Evolutionary conservation across 202 grass and related monocot genomes (phyloP), one percentile per base, ranked within the genome.

Genomic region (Hordeum pubiflorum): DNA sequence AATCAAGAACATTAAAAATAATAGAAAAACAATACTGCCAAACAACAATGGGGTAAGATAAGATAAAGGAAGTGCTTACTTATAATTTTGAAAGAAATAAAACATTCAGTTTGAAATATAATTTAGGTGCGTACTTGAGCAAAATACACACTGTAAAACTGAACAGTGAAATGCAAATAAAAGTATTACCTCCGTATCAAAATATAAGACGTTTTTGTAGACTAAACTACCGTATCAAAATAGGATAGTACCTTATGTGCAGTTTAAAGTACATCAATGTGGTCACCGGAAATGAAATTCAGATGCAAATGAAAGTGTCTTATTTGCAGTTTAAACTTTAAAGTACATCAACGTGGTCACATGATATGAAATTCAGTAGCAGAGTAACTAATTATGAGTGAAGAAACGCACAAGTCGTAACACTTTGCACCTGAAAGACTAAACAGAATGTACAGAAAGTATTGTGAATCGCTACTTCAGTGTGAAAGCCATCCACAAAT

Each of bases 261-360:
- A 66, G 78, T 46, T 44, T 78, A 66, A 34, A 72, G 64, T 66
- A 66, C 14, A 78, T 46, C 14, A 59, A 80, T 46, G 77, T 86
- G 46, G 58, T 65, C 54, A 74, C 50, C 21, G 8, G 5, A 87
- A 37, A 79, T 6, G 21, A 63, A 68, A 74, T 59, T 6, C 29
- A 38, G 74, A 79, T 23, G 20, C 50, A 72, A 56, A 78, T 38
- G 62, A 3, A 63, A 72, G 23, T 7, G 23, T 7, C 36, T 79
- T 58, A 48, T 66, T 50, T 75, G 20, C 23, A 66, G 82, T 46
- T 44, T 78, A 66, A 34, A 72, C 33, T 66, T 44, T 78, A 66
- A 34, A 72, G 43, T 66, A 66, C 14, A 78, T 46, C 10, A 59
- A 80, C 46, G 77, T 86, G 36, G 46, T 65, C 54, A 74, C 50